Percentiles rank a stretch among this genome's conserved stretches.
phyloP scores from a whole-genome alignment of 2,329 filamentous ascomycete genomes.

The Fusarium piperis region DNA sequence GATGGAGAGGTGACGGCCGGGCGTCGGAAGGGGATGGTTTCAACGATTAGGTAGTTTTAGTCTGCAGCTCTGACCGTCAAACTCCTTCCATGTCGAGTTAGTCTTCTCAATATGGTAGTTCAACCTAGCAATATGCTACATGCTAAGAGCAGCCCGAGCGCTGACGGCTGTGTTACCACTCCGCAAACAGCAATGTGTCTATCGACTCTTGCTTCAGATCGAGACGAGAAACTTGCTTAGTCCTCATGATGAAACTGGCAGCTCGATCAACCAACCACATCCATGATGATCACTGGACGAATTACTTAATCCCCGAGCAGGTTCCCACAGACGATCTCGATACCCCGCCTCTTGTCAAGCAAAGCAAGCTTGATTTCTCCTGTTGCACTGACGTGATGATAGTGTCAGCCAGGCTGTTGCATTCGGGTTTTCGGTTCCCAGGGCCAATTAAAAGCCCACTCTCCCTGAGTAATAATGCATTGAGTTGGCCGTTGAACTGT shows the following conservation, averaged over 20 bases:
- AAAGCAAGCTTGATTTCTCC: conserved; percentile 16
- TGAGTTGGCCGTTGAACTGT: not conserved
- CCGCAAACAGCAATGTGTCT: not conserved
- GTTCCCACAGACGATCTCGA: conserved; percentile 25
- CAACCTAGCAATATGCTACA: not conserved
- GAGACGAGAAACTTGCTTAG: conserved; percentile 22
- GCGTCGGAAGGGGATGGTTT: not conserved
- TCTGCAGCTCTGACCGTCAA: not conserved
- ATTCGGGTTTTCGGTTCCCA: not conserved
- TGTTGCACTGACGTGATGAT: conserved; percentile 29
- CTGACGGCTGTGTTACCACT: not conserved
- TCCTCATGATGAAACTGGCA: conserved; percentile 4
- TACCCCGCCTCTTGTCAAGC: conserved; percentile 19
- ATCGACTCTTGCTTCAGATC: not conserved
- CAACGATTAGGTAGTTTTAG: not conserved
- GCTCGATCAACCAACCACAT: not conserved
- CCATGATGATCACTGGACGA: not conserved
- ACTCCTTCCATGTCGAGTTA: not conserved
- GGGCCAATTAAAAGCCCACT: not conserved
- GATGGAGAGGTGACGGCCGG: not conserved
- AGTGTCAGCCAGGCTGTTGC: not conserved
- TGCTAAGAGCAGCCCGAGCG: not conserved
- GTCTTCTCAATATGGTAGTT: not conserved
- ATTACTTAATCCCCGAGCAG: conserved; percentile 5
- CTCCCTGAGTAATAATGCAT: not conserved